Percentiles rank a stretch among this genome's conserved stretches.
Evolutionary conservation across 108 stramenopile species (phyloP).

Genomic region (Cyclotella atomus): DNA sequence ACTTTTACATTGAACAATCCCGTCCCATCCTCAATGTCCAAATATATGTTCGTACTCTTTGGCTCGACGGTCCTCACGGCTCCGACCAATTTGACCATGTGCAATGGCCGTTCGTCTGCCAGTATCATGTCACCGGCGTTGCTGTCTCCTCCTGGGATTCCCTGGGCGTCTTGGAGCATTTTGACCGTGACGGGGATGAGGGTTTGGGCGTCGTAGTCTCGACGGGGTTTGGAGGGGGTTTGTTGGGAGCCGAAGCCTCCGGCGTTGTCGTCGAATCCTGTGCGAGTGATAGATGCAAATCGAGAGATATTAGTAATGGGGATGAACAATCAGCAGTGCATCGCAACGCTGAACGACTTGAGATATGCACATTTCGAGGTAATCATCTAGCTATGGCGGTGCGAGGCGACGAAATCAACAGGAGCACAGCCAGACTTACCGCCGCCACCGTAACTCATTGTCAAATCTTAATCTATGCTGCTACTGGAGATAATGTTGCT

Average conservation of each 20-base stretch:
- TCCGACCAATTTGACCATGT: slow-evolving; percentile 74
- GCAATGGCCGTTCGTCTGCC: slow-evolving; percentile 71
- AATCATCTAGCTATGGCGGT: no score
- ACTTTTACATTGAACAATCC: slow-evolving; percentile 81
- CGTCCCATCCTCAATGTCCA: slow-evolving; percentile 87
- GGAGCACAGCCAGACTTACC: no score
- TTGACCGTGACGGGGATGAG: slow-evolving; percentile 75
- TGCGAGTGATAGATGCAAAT: no score
- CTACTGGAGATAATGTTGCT: no score
- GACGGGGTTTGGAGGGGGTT: slow-evolving; percentile 40
- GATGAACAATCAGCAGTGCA: no score
- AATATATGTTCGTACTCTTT: slow-evolving; percentile 62
- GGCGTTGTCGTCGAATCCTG: slow-evolving; percentile 20
- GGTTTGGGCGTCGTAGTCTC: slow-evolving; percentile 82
- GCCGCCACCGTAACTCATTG: slow-evolving; percentile 6
- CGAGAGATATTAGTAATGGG: no score
- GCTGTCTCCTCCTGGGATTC: slow-evolving; percentile 33
- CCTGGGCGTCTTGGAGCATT: slow-evolving; percentile 53
- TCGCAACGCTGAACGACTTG: no score
- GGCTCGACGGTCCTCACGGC: slow-evolving; percentile 64
- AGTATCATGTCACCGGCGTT: slow-evolving; percentile 53
- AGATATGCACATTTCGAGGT: no score
- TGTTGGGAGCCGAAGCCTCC: slow-evolving; percentile 27
- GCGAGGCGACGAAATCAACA: no score
- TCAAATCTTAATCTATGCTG: no score